These are phyloP conservation scores for Ophiostoma ulmi DNA, from an alignment of 2,329 filamentous ascomycete genomes.

Conservation along the genomic window DNA sequence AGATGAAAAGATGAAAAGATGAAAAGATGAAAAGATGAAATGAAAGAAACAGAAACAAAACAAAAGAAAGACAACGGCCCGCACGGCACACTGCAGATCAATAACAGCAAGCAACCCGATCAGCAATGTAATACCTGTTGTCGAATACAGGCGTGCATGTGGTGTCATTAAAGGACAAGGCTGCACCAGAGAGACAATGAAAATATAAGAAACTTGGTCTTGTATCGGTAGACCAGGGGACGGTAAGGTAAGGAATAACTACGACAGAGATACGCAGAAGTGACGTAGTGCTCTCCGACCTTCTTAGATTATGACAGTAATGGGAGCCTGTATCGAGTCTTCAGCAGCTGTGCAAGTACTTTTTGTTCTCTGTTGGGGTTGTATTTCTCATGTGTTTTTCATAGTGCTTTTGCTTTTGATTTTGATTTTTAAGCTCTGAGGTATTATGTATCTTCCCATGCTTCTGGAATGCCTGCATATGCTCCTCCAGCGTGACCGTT, in stretches of 20 bases:
- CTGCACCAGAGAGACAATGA: background rate
- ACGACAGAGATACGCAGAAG: background rate
- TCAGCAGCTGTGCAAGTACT: too few relatives aligned
- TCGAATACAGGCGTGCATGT: background rate
- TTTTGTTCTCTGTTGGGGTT: too few relatives aligned
- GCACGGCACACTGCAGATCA: conserved; percentile 25
- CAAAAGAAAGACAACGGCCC: conserved; percentile 15
- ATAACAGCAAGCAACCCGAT: background rate
- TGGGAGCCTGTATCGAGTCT: too few relatives aligned
- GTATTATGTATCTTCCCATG: background rate
- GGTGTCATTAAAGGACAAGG: background rate
- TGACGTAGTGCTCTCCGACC: conserved; percentile 2
- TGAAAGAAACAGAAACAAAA: background rate
- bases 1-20: background rate
- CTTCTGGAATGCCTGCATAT: conserved; percentile 6
- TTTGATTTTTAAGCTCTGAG: background rate
- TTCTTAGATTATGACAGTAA: too few relatives aligned
- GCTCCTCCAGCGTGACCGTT: background rate
- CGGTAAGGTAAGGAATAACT: background rate
- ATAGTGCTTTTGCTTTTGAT: too few relatives aligned
- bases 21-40: background rate
- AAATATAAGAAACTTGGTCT: background rate
- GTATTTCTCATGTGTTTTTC: too few relatives aligned
- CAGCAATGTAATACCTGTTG: background rate
- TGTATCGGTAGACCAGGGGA: background rate